Evolutionary conservation across 257 asterid species (phyloP).

Genomic region (Linaria vulgaris): DNA sequence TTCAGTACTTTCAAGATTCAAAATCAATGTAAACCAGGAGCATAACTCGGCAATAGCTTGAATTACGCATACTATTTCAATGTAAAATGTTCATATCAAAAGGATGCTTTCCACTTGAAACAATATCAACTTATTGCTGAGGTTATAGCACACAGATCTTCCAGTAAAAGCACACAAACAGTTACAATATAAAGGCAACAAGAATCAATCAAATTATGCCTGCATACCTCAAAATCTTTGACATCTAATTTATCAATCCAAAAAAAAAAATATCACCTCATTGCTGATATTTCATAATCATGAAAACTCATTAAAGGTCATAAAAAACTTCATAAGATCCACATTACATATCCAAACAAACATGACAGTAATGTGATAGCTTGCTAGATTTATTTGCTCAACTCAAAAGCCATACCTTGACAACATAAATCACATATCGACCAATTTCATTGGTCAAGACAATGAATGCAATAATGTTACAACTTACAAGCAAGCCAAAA

Average conservation of each 20-base stretch:
- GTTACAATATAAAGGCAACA: not conserved
- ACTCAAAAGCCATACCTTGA: not conserved
- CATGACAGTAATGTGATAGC: no score
- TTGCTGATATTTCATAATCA: not conserved
- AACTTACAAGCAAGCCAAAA: conserved; percentile 17
- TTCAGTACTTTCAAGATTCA: not conserved
- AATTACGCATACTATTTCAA: not conserved
- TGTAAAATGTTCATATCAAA: not conserved
- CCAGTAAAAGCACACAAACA: not conserved
- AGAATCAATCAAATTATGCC: not conserved
- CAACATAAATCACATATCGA: not conserved
- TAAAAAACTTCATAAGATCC: not conserved
- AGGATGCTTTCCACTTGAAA: not conserved
- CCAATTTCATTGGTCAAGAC: conserved; percentile 11
- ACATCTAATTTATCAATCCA: not conserved
- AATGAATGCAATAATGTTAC: conserved; percentile 2
- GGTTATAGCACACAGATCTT: not conserved
- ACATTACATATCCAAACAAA: not conserved
- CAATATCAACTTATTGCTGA: not conserved
- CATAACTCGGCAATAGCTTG: not conserved
- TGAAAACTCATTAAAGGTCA: not conserved
- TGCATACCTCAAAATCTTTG: not conserved
- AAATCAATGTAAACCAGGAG: not conserved
- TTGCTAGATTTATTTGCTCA: not conserved
- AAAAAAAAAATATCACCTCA: conserved; percentile 1